Base-by-base conservation (phyloP, 1,284 basidiomycete genomes). In the Ceratobasidium theobromae region DNA sequence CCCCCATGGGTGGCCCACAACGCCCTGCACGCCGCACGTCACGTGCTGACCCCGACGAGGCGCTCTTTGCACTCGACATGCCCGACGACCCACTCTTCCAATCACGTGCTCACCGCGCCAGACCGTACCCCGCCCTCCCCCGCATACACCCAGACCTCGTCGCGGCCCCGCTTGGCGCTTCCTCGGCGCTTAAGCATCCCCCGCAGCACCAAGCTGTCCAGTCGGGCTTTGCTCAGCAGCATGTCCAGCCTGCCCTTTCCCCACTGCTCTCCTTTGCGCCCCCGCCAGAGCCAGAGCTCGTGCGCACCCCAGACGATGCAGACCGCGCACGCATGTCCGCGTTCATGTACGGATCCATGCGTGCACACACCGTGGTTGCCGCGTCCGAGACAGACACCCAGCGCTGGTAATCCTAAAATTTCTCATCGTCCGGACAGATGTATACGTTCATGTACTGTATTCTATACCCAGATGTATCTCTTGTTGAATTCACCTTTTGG, bases 281-380 rank as follows among this genome's bases (percentile, higher is more conserved):
- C 23, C 48, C 18, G 27, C 49, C 49, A 12, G 27, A 52, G 9
- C 30, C 41, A 21, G 58, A 64, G 25, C 25, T 43, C 32, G 58
- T 51, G 58, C 35, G 49, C 3, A 28, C 28, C 43, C 33, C 46
- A 9, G 58, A 52, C 58, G 58, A 64, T 28, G 58, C 32, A 16
- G 48, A 64, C 21, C 58, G 58, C 4, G 58, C 46, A 18, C 58
- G 58, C 23, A 64, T 64, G 58, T 51, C 46, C 25, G 58, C 58
- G n/a, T 48, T 64, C 18, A 64, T 64, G 58, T 64, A 64, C 38
- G 58, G 58, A 14, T 64, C 58, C 4, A 64, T 64, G 58, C 58
- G 58, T 30, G 58, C 32, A 5, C 8, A 48, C 14, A 32, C 58
- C 1, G 58, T 64, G 2, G 58, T 64, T 9, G 58, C 58, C 25